A percentile compares a stretch with the other conserved stretches of the same genome.
phyloP scores from a whole-genome alignment of 768 basidiomycete genomes.

The Neoboletus magnificus region DNA sequence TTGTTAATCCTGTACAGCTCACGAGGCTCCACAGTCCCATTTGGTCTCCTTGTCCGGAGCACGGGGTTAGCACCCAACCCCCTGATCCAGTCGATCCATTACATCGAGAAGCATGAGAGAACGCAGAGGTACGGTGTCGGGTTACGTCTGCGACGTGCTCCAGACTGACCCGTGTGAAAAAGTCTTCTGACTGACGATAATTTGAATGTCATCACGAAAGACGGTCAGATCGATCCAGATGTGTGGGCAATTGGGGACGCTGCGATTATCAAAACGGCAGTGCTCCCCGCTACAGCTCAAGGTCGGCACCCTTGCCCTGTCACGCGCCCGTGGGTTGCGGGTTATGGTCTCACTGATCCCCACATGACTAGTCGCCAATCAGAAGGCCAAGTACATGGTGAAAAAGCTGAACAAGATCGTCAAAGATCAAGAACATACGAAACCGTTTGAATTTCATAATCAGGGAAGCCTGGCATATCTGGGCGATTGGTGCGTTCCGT shows the following conservation, averaged over 20 bases:
- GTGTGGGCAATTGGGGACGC: conserved; percentile 86
- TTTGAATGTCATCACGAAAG: conserved; percentile 56
- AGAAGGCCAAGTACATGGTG: conserved; percentile 67
- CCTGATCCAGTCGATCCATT: conserved; percentile 57
- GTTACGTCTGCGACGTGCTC: conserved; percentile 31
- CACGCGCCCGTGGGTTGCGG: conserved; percentile 19
- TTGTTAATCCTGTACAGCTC: conserved; percentile 1
- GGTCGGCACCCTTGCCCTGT: conserved; percentile 36
- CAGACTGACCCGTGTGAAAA: conserved; percentile 10
- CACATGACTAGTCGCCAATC: conserved; percentile 58
- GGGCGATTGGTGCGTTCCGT: conserved; percentile 59
- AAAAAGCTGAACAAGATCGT: conserved; percentile 64
- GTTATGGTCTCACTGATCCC: conserved; percentile 11
- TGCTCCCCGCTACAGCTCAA: conserved; percentile 84
- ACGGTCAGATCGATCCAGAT: conserved; percentile 55
- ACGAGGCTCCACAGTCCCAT: conserved; percentile 51
- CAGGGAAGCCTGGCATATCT: conserved; percentile 78
- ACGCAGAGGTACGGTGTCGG: conserved; percentile 42
- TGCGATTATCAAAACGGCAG: conserved; percentile 50
- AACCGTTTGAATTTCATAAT: conserved; percentile 69
- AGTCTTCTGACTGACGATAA: conserved; percentile 52
- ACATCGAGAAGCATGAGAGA: conserved; percentile 58
- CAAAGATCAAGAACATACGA: conserved; percentile 42
- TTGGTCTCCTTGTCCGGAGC: conserved; percentile 84
- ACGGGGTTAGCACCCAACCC: conserved; percentile 86